These are phyloP conservation scores for Leonotis leonurus DNA, from an alignment of 257 asterid genomes.

Conservation along the genomic window DNA sequence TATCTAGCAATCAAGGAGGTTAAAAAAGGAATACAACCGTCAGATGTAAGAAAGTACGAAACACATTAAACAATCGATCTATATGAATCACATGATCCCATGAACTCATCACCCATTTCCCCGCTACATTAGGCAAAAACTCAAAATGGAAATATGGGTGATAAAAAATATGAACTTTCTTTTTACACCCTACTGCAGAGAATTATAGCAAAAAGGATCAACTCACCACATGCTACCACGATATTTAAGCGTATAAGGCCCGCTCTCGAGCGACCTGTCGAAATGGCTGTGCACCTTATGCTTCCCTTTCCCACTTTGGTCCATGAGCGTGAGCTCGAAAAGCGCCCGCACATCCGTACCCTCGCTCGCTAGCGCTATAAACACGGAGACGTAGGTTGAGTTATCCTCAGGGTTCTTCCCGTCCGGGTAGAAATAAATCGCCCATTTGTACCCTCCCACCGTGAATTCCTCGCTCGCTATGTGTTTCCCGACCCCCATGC, in stretches of 20 bases:
- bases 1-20: neutral
- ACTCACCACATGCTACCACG: slow-evolving; percentile 97
- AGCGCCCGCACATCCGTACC: slow-evolving; percentile 94
- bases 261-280: slow-evolving; percentile 88
- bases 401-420: slow-evolving; percentile 75
- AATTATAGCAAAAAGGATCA: slow-evolving; percentile 13
- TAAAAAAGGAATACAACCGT: no score
- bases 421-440: slow-evolving; percentile 76
- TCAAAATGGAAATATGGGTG: neutral
- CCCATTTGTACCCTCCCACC: slow-evolving; percentile 80
- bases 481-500: slow-evolving; percentile 75
- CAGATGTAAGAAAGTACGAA: no score
- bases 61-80: no score
- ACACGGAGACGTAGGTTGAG: slow-evolving; percentile 61
- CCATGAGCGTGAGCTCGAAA: slow-evolving; percentile 79
- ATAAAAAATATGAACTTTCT: slow-evolving; percentile 7
- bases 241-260: slow-evolving; percentile 90
- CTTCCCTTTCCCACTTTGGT: slow-evolving; percentile 91
- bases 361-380: slow-evolving; percentile 77
- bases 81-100: no score
- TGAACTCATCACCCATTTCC: no score
- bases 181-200: slow-evolving; percentile 63
- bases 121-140: no score
- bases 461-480: slow-evolving; percentile 76
- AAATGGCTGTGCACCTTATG: slow-evolving; percentile 98